A percentile compares a stretch with the other conserved stretches of the same genome.
These are phyloP conservation scores for Ophiocordyceps australis DNA, from an alignment of 2,329 filamentous ascomycete genomes.

Conservation along the genomic window DNA sequence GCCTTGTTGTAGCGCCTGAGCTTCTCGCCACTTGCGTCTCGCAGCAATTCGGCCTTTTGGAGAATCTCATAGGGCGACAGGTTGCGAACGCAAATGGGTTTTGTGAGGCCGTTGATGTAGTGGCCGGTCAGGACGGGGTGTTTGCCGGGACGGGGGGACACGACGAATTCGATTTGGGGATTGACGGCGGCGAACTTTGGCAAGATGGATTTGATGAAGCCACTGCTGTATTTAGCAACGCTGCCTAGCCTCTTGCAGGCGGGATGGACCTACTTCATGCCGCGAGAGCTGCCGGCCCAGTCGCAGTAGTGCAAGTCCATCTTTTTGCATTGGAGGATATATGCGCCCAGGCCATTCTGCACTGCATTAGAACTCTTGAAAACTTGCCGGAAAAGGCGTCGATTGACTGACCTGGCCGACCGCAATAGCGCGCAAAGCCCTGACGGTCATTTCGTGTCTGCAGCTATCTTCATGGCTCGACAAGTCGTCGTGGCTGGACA, in stretches of 20 bases:
- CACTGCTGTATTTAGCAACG: conserved; percentile 24
- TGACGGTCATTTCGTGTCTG: conserved; percentile 32
- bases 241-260: not conserved
- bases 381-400: no score
- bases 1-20: conserved; percentile 44
- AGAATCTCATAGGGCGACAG: conserved; percentile 64
- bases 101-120: conserved; percentile 81
- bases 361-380: not conserved
- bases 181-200: conserved; percentile 62
- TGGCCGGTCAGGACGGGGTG: conserved; percentile 79
- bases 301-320: conserved; percentile 96
- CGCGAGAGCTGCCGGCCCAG: conserved; percentile 79
- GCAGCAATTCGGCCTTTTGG: conserved; percentile 57
- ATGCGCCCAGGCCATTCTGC: conserved; percentile 90
- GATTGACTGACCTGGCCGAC: conserved; percentile 27
- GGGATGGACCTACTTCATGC: conserved; percentile 63
- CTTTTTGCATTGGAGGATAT: conserved; percentile 92
- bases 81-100: conserved; percentile 79
- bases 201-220: conserved; percentile 66
- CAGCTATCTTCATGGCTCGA: conserved; percentile 10
- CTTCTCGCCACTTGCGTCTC: conserved; percentile 62
- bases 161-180: conserved; percentile 77
- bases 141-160: conserved; percentile 76
- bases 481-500: no score
- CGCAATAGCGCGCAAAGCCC: conserved; percentile 31